Percentiles rank a stretch among this genome's conserved stretches.
These are phyloP conservation scores for Entomortierella chlamydospora DNA, from an alignment of 192 early-diverging fungal species.

Conservation along the genomic window DNA sequence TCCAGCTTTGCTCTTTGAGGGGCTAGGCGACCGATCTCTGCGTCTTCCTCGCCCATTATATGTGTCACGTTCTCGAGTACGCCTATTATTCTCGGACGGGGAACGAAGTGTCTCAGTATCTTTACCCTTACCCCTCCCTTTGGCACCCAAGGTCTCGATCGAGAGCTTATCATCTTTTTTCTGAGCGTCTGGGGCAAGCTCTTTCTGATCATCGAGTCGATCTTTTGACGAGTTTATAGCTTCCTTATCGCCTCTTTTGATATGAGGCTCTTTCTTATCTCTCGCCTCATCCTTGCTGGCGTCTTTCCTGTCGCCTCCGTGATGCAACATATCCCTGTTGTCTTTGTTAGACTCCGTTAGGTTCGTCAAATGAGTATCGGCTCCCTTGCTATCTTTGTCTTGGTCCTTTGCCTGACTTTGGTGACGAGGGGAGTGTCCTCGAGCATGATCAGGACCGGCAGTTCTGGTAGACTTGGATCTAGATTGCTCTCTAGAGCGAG, in stretches of 20 bases:
- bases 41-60: conserved; percentile 13
- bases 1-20: conserved; percentile 1
- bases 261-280: not conserved
- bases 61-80: conserved; percentile 9
- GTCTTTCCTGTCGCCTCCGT: not conserved
- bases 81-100: not conserved
- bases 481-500: conserved; percentile 5
- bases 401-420: too few relatives aligned
- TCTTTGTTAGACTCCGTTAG: not conserved
- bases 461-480: conserved; percentile 8
- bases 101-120: not conserved
- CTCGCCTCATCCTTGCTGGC: too few relatives aligned
- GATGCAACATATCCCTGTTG: not conserved
- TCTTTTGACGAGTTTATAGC: not conserved
- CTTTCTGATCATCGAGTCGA: not conserved
- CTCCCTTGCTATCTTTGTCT: too few relatives aligned
- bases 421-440: too few relatives aligned
- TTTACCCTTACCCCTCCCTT: not conserved
- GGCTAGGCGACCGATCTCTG: conserved; percentile 12
- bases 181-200: not conserved
- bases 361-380: too few relatives aligned
- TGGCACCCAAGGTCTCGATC: not conserved
- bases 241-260: not conserved
- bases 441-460: not conserved
- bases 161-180: not conserved